These are phyloP conservation scores for Capronia epimyces DNA, from an alignment of 2,329 filamentous ascomycete species.

Conservation along the genomic window DNA sequence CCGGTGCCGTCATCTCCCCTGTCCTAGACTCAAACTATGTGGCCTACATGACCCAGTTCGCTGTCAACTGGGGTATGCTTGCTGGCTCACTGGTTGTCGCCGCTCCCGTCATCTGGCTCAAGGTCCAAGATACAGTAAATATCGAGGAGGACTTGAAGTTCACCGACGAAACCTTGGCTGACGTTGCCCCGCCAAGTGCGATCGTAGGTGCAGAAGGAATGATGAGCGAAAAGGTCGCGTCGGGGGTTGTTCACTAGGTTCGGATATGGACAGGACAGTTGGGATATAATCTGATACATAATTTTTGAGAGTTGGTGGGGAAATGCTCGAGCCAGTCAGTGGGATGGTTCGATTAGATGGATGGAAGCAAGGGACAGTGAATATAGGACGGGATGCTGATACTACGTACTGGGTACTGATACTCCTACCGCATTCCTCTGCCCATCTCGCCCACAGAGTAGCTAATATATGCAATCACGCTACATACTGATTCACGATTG, in stretches of 20 bases:
- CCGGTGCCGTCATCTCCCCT: constrained; percentile 70
- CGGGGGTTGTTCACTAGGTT: neutral
- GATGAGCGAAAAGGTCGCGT: constrained; percentile 17
- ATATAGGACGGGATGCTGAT: too few relatives aligned
- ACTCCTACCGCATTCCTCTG: too few relatives aligned
- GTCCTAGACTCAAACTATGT: constrained; percentile 56
- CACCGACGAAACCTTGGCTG: constrained; percentile 70
- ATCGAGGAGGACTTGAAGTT: constrained; percentile 75
- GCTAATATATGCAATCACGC: too few relatives aligned
- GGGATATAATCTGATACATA: neutral
- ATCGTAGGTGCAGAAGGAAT: constrained; percentile 18
- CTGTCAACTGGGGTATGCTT: constrained; percentile 63
- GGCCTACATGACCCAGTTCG: constrained; percentile 64
- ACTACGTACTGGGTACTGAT: too few relatives aligned
- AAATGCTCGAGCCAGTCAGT: too few relatives aligned
- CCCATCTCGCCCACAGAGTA: too few relatives aligned
- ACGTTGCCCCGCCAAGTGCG: constrained; percentile 46
- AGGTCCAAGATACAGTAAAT: constrained; percentile 68
- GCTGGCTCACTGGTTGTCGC: constrained; percentile 64
- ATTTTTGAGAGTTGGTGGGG: neutral
- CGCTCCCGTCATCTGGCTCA: constrained; percentile 66
- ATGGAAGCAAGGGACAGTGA: too few relatives aligned
- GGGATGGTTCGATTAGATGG: too few relatives aligned
- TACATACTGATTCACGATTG: too few relatives aligned
- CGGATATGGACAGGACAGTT: neutral